Percentiles rank a stretch among this genome's conserved stretches.
These are phyloP conservation scores for Fagopyrum tataricum DNA, from an alignment of 148 eudicot genomes.

Conservation along the genomic window DNA sequence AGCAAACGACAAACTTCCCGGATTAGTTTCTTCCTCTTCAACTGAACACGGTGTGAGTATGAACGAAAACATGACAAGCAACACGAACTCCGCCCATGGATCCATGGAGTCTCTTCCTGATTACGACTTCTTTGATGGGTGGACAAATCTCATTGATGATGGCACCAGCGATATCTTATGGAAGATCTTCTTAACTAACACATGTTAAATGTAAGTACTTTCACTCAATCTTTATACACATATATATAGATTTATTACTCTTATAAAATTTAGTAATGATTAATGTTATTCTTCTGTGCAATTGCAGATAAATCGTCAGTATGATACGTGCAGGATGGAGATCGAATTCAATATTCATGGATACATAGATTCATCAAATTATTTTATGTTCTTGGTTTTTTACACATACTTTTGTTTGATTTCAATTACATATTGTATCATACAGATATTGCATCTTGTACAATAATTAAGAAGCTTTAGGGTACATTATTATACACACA, in stretches of 20 bases:
- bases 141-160: constrained; percentile 41
- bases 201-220: neutral
- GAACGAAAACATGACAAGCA: constrained; percentile 22
- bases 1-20: constrained; percentile 29
- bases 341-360: neutral
- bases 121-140: constrained; percentile 31
- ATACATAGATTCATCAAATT: neutral
- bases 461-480: neutral
- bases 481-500: neutral
- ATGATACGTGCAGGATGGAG: neutral
- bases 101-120: constrained; percentile 16
- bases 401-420: constrained; percentile 7
- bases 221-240: neutral
- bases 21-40: constrained; percentile 28
- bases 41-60: constrained; percentile 19
- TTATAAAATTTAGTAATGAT: neutral
- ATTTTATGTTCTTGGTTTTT: neutral
- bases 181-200: constrained; percentile 29
- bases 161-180: constrained; percentile 30
- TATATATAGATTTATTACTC: too few species aligned
- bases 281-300: neutral
- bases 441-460: constrained; percentile 1
- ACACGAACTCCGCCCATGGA: constrained; percentile 27
- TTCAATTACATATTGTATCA: neutral
- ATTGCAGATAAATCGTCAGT: constrained; percentile 1